Base-by-base conservation (phyloP, 2,329 filamentous ascomycete species). In the Tolypocladium ophioglossoides region DNA sequence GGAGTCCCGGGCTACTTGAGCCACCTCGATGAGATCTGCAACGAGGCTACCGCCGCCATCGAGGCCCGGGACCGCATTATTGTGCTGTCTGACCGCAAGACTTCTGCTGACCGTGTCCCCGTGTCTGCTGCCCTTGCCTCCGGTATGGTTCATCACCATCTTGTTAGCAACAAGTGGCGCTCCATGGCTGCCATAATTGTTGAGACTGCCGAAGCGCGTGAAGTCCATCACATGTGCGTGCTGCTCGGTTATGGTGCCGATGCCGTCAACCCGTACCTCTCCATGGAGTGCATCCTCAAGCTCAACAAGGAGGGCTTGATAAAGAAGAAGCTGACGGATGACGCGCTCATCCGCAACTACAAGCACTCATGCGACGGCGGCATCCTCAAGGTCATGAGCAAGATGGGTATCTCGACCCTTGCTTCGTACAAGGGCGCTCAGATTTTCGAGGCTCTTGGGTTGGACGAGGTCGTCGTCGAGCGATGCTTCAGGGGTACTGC, bases 221-320 rank as follows among this genome's bases (percentile, higher is more conserved):
- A 97, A 72, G 92, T 97, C 9, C 92, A 97, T 72, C 92, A 97
- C 74, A 95, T 96, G 90, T 96, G 90, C 75, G 92, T 97, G n/a
- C 80, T 96, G 46, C 82, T 97, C 56, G 92, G 92, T 53, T 97
- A 97, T 65, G 92, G 92, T 75, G 91, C 87, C 54, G 92, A 97
- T 74, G 92, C 86, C 50, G 84, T 97, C 68, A 95, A 94, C 77
- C 92, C 92, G 22, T 96, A 96, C 72, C 84, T 96, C 51, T 88
- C 92, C 18, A 89, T 96, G 76, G 92, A 97, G 75, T 96, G 91
- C 67, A 95, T 97, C 64, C 76, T 96, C 62, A 97, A 96, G 85
- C 87, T 97, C 72, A 91, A 95, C 76, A 87, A 89, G 50, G 91
- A 97, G 73, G 88, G 88, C 52, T 77, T 96, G 58, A 95, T 96